Evolutionary conservation across 805 yeast genomes (phyloP), one percentile per base, ranked within the genome.

Genomic region (Hanseniaspora taiwanica): DNA sequence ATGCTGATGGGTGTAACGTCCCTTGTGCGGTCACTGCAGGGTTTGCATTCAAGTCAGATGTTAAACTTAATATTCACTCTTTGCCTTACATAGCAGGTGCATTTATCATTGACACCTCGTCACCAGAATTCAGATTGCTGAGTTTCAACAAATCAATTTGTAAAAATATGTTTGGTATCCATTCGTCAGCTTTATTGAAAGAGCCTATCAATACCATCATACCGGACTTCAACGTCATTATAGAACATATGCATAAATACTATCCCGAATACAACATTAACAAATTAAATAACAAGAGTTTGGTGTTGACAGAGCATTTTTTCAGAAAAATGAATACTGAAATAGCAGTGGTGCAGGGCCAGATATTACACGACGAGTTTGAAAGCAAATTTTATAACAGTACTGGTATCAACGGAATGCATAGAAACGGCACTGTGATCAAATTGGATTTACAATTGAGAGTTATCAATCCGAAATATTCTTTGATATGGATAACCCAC

Each of bases 231-330:
- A 53, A 69, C 2, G 56, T 59, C 13, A 51, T 65, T 6, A 54
- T 67, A 38, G 46, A 51, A 4, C 56, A 50, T 33, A 55, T 64
- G 17, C 38, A 39, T 13, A 44, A 38, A 6, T 62, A 68, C 24
- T 63, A 65, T 46, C 64, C 69, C 21, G 51, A 60, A 16, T 44
- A 72, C 45, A 59, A 55, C 42, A 52, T 67, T 3, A 48, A 51
- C 13, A 46, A 60, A 24, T 73, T 80, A 0, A 47, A 45, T 27
- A 58, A 56, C 40, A 56, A 45, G 44, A 96, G 96, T 1, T 60
- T 83, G 38, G 95, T 87, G 0, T 62, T 87, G 10, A 94, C 96
- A 0, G 97, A 87, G 57, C 96, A 86, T 59, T 80, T 81, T 54
- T 86, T 89, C 62, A 70, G 96, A 46, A 76, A 78, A 47, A 67